Conservation (phyloP, 768 basidiomycete species). For the Tricholoma sp. region DNA sequence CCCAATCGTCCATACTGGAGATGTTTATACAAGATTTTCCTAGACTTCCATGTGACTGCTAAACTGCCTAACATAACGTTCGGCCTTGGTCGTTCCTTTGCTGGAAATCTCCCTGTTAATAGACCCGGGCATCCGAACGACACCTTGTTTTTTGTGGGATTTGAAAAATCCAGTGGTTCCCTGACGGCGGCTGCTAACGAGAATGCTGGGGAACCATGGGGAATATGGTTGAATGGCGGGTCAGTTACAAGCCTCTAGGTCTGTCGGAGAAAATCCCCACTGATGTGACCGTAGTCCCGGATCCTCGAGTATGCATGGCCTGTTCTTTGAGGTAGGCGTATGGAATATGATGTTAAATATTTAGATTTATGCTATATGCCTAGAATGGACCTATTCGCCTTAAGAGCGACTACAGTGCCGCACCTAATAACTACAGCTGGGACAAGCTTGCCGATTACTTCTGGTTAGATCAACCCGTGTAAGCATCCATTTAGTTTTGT, state of each 20-base stretch:
- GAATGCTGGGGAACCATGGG: conserved; percentile 53
- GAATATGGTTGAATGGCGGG: conserved; percentile 75
- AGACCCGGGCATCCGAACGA: conserved; percentile 57
- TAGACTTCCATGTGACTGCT: conserved; percentile 58
- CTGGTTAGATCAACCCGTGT: conserved; percentile 76
- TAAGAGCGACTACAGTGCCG: conserved; percentile 41
- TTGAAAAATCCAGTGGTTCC: conserved; percentile 53
- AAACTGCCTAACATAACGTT: conserved; percentile 61
- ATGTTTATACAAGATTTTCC: conserved; percentile 1
- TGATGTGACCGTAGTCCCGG: conserved; percentile 43
- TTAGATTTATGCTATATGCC: background rate
- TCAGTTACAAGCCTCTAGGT: conserved; percentile 21
- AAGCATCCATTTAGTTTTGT: background rate
- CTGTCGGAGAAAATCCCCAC: background rate
- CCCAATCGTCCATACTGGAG: background rate
- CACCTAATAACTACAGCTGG: conserved; percentile 54
- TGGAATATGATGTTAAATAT: background rate
- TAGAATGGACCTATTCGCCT: conserved; percentile 71
- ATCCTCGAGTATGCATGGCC: conserved; percentile 61
- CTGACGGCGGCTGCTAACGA: conserved; percentile 35
- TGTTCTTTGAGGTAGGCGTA: conserved; percentile 57
- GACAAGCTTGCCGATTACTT: conserved; percentile 58
- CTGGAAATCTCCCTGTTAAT: conserved; percentile 61
- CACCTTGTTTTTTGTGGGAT: conserved; percentile 63
- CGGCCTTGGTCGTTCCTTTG: conserved; percentile 44